phyloP scores from a whole-genome alignment of 768 basidiomycete species.

The Serendipita indica region DNA sequence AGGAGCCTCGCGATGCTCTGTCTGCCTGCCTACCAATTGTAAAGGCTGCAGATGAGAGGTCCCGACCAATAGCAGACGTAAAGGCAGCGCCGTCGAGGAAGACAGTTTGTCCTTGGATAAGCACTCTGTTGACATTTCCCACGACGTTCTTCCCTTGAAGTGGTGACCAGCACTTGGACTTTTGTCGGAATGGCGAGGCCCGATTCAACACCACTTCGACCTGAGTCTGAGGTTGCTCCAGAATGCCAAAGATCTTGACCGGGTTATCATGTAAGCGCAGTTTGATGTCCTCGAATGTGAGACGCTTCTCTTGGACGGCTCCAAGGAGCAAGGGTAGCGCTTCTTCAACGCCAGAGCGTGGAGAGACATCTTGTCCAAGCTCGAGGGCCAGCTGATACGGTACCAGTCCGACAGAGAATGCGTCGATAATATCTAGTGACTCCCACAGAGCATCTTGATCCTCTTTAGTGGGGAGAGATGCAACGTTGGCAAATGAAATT shows the following conservation, averaged over 20 bases:
- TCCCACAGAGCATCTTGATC: conserved; percentile 81
- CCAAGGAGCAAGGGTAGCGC: conserved; percentile 74
- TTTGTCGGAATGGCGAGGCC: conserved; percentile 38
- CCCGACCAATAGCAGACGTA: conserved; percentile 45
- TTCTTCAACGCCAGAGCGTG: conserved; percentile 74
- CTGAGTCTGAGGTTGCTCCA: conserved; percentile 71
- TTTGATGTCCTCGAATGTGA: conserved; percentile 72
- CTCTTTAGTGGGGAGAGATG: conserved; percentile 49
- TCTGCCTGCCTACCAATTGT: conserved; percentile 11
- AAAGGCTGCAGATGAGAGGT: conserved; percentile 50
- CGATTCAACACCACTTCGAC: conserved; percentile 89
- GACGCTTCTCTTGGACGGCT: conserved; percentile 63
- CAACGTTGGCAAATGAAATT: conserved; percentile 53
- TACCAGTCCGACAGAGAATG: conserved; percentile 75
- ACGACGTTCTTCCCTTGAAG: conserved; percentile 44
- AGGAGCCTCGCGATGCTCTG: conserved; percentile 15
- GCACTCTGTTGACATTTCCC: conserved; percentile 79
- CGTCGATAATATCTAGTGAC: conserved; percentile 70
- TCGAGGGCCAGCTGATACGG: conserved; percentile 64
- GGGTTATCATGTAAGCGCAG: conserved; percentile 85
- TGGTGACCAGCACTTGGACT: conserved; percentile 64
- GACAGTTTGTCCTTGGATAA: conserved; percentile 76
- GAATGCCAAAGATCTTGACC: conserved; percentile 75
- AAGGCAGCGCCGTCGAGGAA: conserved; percentile 74
- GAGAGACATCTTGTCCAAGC: conserved; percentile 41